Evolutionary conservation across 2,329 filamentous ascomycete species (phyloP), one percentile per base, ranked within the genome.

Genomic region (Talaromyces atroroseus): DNA sequence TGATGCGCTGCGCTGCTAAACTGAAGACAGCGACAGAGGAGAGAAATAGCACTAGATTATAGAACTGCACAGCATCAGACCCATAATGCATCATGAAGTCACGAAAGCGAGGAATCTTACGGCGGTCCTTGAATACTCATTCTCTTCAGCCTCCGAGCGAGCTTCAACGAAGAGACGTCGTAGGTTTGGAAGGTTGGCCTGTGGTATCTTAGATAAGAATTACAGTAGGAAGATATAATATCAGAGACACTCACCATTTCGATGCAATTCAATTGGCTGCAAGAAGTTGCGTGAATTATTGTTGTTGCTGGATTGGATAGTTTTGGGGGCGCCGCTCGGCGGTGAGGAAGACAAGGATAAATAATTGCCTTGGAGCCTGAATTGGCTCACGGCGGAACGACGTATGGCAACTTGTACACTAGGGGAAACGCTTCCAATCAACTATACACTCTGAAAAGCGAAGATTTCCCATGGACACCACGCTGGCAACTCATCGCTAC

Each of bases 11-110:
- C 26, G 92, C 94, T 59, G 94, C 86, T 59, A 99, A 77, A 70
- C 92, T 95, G 77, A 97, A 96, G 59, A 96, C 85, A 7, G 92
- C 91, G 23, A 99, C 89, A 0, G 94, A 96, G 23, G 92, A 94
- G 80, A 99, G 92, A 76, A 97, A 99, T 2, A 97, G 79, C 1
- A 96, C 91, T 0, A 95, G 84, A 67, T 99, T 97, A 76, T 99
- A 99, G 72, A 99, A 99, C 94, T 73, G 49, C 50, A 42, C 11
- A 14, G 12, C 8, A 49, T 54, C 50, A 56, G 48, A n/a, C n/a
- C 16, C 20, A 29, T 26, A 20, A 2, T 32, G 18, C 20, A 23
- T 7, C 20, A 38, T 23, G 52, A 47, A 49, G 20, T 21, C 10
- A 11, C 11, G 46, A 18, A 29, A 49, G 5, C 6, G 16, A 26